Evolutionary conservation across 1,284 basidiomycete species (phyloP).

Genomic region (Trichosporon faecale): DNA sequence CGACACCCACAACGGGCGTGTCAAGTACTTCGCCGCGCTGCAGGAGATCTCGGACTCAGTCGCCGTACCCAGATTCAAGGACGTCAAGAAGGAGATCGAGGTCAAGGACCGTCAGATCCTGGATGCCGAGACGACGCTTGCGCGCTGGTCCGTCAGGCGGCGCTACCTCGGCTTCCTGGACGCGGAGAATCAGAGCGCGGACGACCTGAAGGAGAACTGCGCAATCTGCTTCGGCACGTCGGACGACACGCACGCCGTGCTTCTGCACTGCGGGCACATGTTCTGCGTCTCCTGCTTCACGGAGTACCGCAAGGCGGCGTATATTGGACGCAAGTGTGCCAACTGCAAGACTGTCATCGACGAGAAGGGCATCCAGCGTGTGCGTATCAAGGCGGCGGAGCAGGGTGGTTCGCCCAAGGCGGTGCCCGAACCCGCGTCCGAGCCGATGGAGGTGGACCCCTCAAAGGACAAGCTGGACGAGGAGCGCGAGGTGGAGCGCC

Average conservation of each 20-base stretch:
- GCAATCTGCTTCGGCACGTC: slow-evolving; percentile 48
- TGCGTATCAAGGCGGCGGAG: slow-evolving; percentile 57
- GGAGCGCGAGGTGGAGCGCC: slow-evolving; percentile 22
- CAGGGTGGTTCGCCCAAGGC: neutral
- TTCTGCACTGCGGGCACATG: slow-evolving; percentile 46
- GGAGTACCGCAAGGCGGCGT: slow-evolving; percentile 31
- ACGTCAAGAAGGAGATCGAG: slow-evolving; percentile 24
- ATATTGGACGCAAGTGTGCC: slow-evolving; percentile 37
- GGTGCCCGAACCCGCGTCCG: slow-evolving; percentile 14
- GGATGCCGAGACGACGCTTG: slow-evolving; percentile 32
- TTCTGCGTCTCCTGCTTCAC: slow-evolving; percentile 46
- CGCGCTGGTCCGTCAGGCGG: slow-evolving; percentile 33
- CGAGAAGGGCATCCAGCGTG: neutral
- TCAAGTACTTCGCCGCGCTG: slow-evolving; percentile 45
- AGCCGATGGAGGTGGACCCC: slow-evolving; percentile 6
- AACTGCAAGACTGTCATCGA: slow-evolving; percentile 32
- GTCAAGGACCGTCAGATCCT: slow-evolving; percentile 29
- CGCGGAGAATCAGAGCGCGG: slow-evolving; percentile 12
- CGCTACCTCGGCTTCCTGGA: slow-evolving; percentile 43
- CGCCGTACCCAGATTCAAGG: slow-evolving; percentile 33
- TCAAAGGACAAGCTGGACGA: neutral
- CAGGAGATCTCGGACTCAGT: slow-evolving; percentile 51
- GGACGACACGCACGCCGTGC: slow-evolving; percentile 37
- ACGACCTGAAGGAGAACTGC: slow-evolving; percentile 36
- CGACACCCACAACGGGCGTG: slow-evolving; percentile 44